These are phyloP conservation scores for Cyclaneusma minus DNA, from an alignment of 2,329 filamentous ascomycete species.

Conservation along the genomic window DNA sequence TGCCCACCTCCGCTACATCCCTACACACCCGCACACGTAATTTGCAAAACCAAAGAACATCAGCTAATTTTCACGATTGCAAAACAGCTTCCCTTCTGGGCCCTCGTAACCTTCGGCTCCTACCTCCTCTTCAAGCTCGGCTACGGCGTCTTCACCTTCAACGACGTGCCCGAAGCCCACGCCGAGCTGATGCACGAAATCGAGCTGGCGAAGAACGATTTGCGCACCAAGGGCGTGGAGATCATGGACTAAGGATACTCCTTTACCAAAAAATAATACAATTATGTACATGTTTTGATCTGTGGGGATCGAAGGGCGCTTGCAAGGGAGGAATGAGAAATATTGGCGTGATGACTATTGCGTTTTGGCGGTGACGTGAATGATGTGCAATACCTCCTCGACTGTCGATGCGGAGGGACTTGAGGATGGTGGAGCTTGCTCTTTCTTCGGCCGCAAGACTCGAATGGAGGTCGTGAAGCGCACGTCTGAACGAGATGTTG, in stretches of 20 bases:
- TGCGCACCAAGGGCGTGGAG: slow-evolving; percentile 59
- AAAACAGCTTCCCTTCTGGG: slow-evolving; percentile 77
- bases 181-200: slow-evolving; percentile 80
- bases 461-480: no score
- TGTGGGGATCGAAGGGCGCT: no score
- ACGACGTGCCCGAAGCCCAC: slow-evolving; percentile 85
- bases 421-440: no score
- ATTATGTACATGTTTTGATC: neutral
- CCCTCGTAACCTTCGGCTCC: slow-evolving; percentile 76
- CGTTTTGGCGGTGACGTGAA: no score
- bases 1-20: slow-evolving; percentile 1
- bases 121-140: slow-evolving; percentile 87
- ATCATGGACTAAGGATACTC: neutral
- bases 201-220: slow-evolving; percentile 56
- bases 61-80: slow-evolving; percentile 2
- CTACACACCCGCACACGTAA: slow-evolving; percentile 1
- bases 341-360: no score
- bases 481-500: no score
- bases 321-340: no score
- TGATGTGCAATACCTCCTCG: no score
- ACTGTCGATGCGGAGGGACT: no score
- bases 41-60: slow-evolving; percentile 4
- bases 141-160: slow-evolving; percentile 85
- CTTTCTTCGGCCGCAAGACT: no score
- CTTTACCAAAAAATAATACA: neutral